Base-by-base conservation (phyloP, 2,329 filamentous ascomycete genomes). In the Fusarium heterosporum region DNA sequence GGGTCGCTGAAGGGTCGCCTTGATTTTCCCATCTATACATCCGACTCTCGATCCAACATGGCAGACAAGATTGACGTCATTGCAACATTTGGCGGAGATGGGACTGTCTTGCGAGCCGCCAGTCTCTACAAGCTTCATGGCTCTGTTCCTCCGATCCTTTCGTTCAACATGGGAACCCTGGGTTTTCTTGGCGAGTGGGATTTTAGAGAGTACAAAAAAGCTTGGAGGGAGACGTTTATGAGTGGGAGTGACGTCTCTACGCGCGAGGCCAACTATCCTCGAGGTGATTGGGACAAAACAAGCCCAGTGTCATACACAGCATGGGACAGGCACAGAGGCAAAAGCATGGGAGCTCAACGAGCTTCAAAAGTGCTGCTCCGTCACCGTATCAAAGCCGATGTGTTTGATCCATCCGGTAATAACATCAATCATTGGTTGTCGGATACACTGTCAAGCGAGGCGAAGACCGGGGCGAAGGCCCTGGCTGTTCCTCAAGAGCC, bases 171-270 rank as follows among this genome's bases (percentile, higher is more conserved):
- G 93, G 96, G 96, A 8, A 96, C 95, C 0, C 82, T 99, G 1
- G 96, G 96, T 0, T 99, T 99, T 70, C 81, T 99, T 9, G 94
- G 95, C 16, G 95, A 98, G 78, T 99, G 95, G 94, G 96, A 96
- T 73, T 98, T 98, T 76, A 84, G 85, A 8, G 94, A 98, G 73
- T 93, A 96, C 80, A 97, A 97, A 79, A 87, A 92, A 47, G 96
- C 96, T 0, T 97, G 96, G 81, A 84, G 93, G 47, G 93, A 97
- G 75, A 93, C 96, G 52, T 97, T 96, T 80, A 96, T 97, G 91
- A 87, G 85, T 71, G 86, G 86, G 4, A 86, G 84, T 65, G 79
- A 81, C 42, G 84, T 86, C 10, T 76, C 81, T 3, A 79, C 79
- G 68, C 83, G 80, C 64, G 84, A 81, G 51, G 78, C 78, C 14